These are phyloP conservation scores for Yarrowia sp. DNA, from an alignment of 805 yeast species.

Conservation along the genomic window DNA sequence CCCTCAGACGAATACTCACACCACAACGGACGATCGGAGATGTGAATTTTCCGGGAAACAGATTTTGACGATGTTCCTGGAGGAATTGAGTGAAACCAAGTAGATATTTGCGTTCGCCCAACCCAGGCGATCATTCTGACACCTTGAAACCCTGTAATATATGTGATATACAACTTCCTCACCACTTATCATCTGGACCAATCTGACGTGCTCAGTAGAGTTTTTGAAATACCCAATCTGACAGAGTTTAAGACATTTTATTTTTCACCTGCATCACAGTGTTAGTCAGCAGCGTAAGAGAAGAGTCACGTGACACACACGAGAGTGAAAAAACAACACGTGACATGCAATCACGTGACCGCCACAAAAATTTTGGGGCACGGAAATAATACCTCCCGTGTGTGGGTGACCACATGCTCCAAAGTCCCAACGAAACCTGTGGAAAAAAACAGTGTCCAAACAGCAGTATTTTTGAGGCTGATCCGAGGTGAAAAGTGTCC, in stretches of 20 bases:
- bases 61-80: not conserved
- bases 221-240: not conserved
- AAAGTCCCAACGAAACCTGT: conserved; percentile 16
- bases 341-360: not conserved
- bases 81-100: too few relatives aligned
- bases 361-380: too few relatives aligned
- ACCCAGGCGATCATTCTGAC: too few relatives aligned
- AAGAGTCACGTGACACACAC: too few relatives aligned
- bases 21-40: not conserved
- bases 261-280: not conserved
- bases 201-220: too few relatives aligned
- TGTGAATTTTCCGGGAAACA: not conserved
- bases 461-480: not conserved
- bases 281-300: not conserved
- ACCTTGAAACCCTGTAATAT: too few relatives aligned
- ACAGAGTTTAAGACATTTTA: conserved; percentile 7
- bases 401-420: too few relatives aligned
- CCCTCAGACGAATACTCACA: not conserved
- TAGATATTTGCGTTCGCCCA: too few relatives aligned
- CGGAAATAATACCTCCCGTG: too few relatives aligned
- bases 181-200: not conserved
- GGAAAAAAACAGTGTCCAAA: not conserved
- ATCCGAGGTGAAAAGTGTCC: not conserved
- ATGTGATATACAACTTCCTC: too few relatives aligned
- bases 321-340: too few relatives aligned